A percentile compares a stretch with the other conserved stretches of the same genome.
Conservation (phyloP, 208 protist species). For the Trypanosoma cruzi region DNA sequence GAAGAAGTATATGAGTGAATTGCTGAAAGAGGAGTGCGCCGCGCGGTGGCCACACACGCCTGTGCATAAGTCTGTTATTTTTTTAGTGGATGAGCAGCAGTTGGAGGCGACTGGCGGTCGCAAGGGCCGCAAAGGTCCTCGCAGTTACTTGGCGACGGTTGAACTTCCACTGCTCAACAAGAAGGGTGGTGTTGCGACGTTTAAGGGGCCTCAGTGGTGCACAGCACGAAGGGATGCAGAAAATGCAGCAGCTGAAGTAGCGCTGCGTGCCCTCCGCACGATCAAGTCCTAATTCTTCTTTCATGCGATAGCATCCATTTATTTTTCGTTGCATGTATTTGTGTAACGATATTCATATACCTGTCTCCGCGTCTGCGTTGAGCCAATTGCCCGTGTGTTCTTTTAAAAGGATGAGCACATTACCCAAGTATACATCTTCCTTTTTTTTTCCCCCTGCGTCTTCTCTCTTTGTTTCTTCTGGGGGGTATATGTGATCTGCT, state of each 20-base stretch:
- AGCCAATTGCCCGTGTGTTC: no score
- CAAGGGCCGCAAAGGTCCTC: conserved; percentile 46
- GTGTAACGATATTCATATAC: not conserved
- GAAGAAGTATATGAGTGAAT: conserved; percentile 58
- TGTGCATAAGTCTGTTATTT: conserved; percentile 59
- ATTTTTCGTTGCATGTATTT: not conserved
- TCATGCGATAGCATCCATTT: not conserved
- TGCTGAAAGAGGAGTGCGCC: conserved; percentile 62
- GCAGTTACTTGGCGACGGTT: conserved; percentile 52
- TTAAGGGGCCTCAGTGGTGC: conserved; percentile 54
- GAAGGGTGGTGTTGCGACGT: conserved; percentile 50
- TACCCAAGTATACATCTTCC: conserved; percentile 5
- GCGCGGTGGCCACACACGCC: conserved; percentile 75
- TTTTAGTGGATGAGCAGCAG: conserved; percentile 53
- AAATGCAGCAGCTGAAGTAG: conserved; percentile 54
- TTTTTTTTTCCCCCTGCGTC: not conserved
- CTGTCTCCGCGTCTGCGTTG: conserved; percentile 4
- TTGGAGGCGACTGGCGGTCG: conserved; percentile 41
- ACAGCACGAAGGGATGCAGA: conserved; percentile 50
- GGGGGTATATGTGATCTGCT: not conserved
- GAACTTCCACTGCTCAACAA: conserved; percentile 67
- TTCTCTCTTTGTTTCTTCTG: conserved; percentile 15
- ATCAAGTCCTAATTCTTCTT: conserved; percentile 29
- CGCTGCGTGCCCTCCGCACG: conserved; percentile 43
- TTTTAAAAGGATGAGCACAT: no score